A percentile compares a stretch with the other conserved stretches of the same genome.
Evolutionary conservation across 169 alveolate genomes (phyloP).

Genomic region (Theileria sp.): DNA sequence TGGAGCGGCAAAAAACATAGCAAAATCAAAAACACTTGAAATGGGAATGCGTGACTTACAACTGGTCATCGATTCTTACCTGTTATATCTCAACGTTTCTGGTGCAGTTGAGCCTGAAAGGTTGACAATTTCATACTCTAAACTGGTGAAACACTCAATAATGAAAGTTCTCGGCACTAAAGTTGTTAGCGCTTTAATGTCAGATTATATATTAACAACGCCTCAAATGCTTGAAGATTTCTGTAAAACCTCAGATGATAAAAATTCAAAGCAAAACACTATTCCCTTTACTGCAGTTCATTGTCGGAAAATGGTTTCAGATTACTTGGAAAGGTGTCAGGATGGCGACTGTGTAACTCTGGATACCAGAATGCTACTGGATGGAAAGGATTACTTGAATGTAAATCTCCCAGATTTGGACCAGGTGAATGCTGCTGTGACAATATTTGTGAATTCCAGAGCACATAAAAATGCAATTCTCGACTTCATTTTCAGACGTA

Average conservation of each 20-base stretch:
- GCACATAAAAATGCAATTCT: neutral
- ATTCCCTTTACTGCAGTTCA: neutral
- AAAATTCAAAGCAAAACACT: neutral
- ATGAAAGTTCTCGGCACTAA: slow-evolving; percentile 4
- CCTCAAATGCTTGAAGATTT: neutral
- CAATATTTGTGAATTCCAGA: slow-evolving; percentile 7
- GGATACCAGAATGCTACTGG: slow-evolving; percentile 20
- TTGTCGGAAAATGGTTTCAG: neutral
- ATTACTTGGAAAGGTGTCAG: slow-evolving; percentile 30
- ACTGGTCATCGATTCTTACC: neutral
- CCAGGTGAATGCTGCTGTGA: slow-evolving; percentile 45
- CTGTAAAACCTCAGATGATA: neutral
- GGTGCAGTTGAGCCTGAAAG: neutral
- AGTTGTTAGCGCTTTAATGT: slow-evolving; percentile 2
- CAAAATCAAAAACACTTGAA: neutral
- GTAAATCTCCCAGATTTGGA: slow-evolving; percentile 31
- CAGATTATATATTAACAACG: neutral
- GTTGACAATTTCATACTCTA: neutral
- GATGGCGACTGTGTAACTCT: slow-evolving; percentile 25
- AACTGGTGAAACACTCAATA: neutral
- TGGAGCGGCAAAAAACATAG: neutral
- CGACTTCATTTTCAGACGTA: slow-evolving; percentile 12
- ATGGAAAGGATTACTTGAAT: neutral
- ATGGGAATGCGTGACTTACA: slow-evolving; percentile 1
- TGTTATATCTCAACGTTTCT: neutral